Percentiles rank a stretch among this genome's conserved stretches.
phyloP scores from a whole-genome alignment of 1,284 basidiomycete genomes.

The Cystobasidium pallidum region DNA sequence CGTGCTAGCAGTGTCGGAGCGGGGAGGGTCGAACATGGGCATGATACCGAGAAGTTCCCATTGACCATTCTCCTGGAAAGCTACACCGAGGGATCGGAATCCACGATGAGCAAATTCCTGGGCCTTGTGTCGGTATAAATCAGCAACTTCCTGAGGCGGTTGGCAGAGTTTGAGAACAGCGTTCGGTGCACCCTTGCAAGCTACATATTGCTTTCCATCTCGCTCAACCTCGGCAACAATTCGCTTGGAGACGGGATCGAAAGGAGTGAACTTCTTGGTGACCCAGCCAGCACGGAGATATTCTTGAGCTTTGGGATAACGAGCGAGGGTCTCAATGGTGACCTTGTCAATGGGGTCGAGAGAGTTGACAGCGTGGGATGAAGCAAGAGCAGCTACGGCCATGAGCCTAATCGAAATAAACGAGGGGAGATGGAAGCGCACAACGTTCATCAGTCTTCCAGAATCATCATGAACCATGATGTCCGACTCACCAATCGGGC shows the following conservation, averaged over 20 bases:
- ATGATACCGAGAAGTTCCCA: constrained; percentile 62
- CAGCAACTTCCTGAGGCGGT: constrained; percentile 58
- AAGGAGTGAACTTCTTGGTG: constrained; percentile 63
- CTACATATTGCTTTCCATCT: constrained; percentile 62
- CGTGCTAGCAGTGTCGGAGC: constrained; percentile 62
- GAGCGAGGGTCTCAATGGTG: constrained; percentile 62
- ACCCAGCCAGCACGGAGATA: constrained; percentile 62
- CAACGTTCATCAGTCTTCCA: too few relatives aligned
- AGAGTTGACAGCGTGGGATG: constrained; percentile 63
- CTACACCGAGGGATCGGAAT: constrained; percentile 64
- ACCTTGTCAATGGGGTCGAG: constrained; percentile 66
- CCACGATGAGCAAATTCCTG: constrained; percentile 62
- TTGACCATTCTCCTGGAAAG: constrained; percentile 61
- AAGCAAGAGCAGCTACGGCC: constrained; percentile 63
- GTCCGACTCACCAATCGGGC: constrained; percentile 58
- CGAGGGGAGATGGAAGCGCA: too few relatives aligned
- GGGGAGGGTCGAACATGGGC: constrained; percentile 63
- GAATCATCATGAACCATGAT: too few relatives aligned
- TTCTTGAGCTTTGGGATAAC: constrained; percentile 63
- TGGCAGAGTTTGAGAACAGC: constrained; percentile 62
- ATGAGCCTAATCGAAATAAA: too few relatives aligned
- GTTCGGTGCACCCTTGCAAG: constrained; percentile 65
- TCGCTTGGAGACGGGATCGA: constrained; percentile 65
- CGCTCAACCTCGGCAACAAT: constrained; percentile 64
- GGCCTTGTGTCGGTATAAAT: constrained; percentile 59